Conservation (phyloP, 108 stramenopile genomes). For the Stephanodiscus minutulus region DNA sequence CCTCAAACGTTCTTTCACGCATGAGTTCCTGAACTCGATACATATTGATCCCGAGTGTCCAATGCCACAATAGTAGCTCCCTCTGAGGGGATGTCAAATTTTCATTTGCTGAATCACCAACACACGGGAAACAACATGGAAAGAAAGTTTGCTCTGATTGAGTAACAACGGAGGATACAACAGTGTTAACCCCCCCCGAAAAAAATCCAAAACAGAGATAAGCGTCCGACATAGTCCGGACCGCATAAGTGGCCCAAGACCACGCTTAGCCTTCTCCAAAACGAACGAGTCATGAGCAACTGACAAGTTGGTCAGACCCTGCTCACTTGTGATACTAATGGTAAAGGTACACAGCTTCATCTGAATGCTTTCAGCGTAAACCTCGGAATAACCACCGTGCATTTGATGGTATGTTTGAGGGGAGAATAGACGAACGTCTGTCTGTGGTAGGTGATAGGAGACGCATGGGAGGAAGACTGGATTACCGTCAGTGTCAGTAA, state of each 20-base stretch:
- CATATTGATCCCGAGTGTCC: slow-evolving; percentile 18
- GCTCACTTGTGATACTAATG: not conserved
- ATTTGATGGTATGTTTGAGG: slow-evolving; percentile 4
- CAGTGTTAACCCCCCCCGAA: too few species aligned
- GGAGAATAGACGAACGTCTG: not conserved
- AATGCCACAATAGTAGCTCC: slow-evolving; percentile 48
- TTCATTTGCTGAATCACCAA: slow-evolving; percentile 12
- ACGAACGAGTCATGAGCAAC: not conserved
- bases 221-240: too few species aligned
- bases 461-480: not conserved
- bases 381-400: slow-evolving; percentile 1
- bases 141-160: not conserved
- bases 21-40: not conserved
- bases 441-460: not conserved
- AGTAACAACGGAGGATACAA: too few species aligned
- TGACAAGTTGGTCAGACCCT: too few species aligned
- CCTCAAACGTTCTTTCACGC: not conserved
- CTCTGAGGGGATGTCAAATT: slow-evolving; percentile 45
- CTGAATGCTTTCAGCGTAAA: not conserved
- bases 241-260: too few species aligned
- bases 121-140: not conserved
- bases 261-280: not conserved
- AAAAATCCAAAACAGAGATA: too few species aligned
- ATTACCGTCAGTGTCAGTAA: not conserved
- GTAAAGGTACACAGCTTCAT: not conserved